Evolutionary conservation across 2,329 filamentous ascomycete genomes (phyloP).

Genomic region (Xylariales sp.): DNA sequence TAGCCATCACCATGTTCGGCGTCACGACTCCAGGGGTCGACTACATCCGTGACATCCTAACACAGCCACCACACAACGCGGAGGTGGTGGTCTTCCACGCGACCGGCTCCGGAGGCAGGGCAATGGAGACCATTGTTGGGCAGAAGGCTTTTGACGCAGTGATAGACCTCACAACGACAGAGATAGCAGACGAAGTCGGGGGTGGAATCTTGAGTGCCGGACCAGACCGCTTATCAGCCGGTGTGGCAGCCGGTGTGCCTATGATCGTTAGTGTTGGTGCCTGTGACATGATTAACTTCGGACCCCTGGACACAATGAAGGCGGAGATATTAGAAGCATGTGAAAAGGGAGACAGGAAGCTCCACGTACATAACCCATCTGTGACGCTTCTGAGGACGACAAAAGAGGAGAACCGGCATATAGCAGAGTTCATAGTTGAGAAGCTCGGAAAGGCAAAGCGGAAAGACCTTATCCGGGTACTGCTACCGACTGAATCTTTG

Average conservation of each 20-base stretch:
- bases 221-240: slow-evolving; percentile 50
- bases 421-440: slow-evolving; percentile 51
- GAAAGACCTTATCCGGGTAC: slow-evolving; percentile 44
- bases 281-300: slow-evolving; percentile 62
- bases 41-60: slow-evolving; percentile 45
- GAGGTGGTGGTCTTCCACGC: slow-evolving; percentile 67
- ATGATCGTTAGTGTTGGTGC: slow-evolving; percentile 45
- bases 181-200: slow-evolving; percentile 59
- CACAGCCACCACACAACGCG: slow-evolving; percentile 34
- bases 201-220: slow-evolving; percentile 62
- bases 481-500: slow-evolving; percentile 56
- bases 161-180: slow-evolving; percentile 67
- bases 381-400: slow-evolving; percentile 64
- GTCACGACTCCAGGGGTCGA: slow-evolving; percentile 66
- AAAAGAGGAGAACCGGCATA: slow-evolving; percentile 46
- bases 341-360: slow-evolving; percentile 44
- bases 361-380: slow-evolving; percentile 62
- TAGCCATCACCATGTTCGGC: slow-evolving; percentile 71
- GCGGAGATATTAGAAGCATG: slow-evolving; percentile 29
- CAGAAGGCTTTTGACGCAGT: slow-evolving; percentile 56
- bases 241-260: slow-evolving; percentile 53
- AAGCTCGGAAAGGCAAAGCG: slow-evolving; percentile 42
- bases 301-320: slow-evolving; percentile 44
- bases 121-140: slow-evolving; percentile 53
- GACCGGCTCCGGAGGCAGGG: slow-evolving; percentile 62